Evolutionary conservation across 306 rosid genomes (phyloP), one percentile per base, ranked within the genome.

Genomic region (Calophaca sinica): DNA sequence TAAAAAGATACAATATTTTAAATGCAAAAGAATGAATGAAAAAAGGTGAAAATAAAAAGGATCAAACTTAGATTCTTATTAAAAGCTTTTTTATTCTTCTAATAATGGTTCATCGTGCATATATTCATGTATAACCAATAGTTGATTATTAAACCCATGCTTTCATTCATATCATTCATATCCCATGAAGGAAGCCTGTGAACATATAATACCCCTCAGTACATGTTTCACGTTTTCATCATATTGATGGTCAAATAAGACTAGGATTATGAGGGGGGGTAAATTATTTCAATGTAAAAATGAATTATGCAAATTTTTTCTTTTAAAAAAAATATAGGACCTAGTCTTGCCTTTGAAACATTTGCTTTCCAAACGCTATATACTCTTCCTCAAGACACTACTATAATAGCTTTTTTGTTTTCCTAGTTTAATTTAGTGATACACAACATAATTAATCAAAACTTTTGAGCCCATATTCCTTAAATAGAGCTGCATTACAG

Each of bases 151-250:
- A 69, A 50, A 70, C 64, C 26, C 57, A 14, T 5, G 33, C 28
- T 57, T 75, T 15, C 31, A 9, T 6, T 42, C 32, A 29, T 39
- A 28, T 32, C 8, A 38, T 20, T 20, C 26, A 0, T 33, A 0
- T 4, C 3, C 36, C 36, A 0, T 33, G 26, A 20, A 33, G 36
- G 3, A 33, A 33, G 50, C 58, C 41, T 62, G 26, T 15, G 36
- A 33, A 32, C 72, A 29, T 28, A 70, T 9, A 53, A 39, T 15
- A 46, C 1, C 57, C 55, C 9, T 3, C 7, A 8, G 35, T 36
- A 9, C 42, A 67, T 26, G 70, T 64, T 60, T 65, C 70, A 32
- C 39, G 5, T 49, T 58, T 48, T 45, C 66, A 62, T 33, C 77
- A 38, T 10, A 32, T 36, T 32, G 11, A 32, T 12, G 11, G 53